These are phyloP conservation scores for Aristolochia contorta DNA, from an alignment of 164 flowering plant genomes.

Conservation along the genomic window DNA sequence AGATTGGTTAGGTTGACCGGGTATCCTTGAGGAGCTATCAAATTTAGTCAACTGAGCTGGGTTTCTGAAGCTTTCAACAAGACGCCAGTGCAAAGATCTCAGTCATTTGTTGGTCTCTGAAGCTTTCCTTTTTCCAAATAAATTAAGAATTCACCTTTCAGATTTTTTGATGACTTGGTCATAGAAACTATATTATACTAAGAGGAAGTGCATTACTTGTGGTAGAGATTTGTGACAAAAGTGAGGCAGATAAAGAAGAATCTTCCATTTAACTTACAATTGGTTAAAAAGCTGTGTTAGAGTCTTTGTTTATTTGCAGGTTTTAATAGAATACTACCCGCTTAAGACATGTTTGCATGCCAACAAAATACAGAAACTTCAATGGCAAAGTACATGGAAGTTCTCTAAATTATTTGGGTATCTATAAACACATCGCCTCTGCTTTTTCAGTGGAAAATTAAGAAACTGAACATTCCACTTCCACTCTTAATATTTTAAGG, in stretches of 20 bases:
- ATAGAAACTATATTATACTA: not conserved
- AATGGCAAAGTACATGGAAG: not conserved
- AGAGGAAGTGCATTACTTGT: not conserved
- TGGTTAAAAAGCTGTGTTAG: not conserved
- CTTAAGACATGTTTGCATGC: not conserved
- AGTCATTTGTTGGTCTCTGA: not conserved
- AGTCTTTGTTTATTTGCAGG: not conserved
- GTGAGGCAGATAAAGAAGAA: slow-evolving; percentile 4
- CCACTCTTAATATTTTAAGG: slow-evolving; percentile 6
- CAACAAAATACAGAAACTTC: not conserved
- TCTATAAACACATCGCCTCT: not conserved
- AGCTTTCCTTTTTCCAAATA: not conserved
- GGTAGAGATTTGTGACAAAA: not conserved
- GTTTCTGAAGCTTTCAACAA: not conserved
- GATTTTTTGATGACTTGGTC: not conserved
- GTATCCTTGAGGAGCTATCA: too few species aligned
- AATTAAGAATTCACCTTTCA: not conserved
- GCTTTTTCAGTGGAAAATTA: not conserved
- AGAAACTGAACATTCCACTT: slow-evolving; percentile 6
- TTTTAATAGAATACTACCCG: not conserved
- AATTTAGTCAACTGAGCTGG: not conserved
- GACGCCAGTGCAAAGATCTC: not conserved
- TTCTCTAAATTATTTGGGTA: not conserved
- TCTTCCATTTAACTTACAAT: slow-evolving; percentile 1
- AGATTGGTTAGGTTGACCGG: too few species aligned